Conservation (phyloP, 306 rosid genomes). For the Herpetospermum pedunculosum region DNA sequence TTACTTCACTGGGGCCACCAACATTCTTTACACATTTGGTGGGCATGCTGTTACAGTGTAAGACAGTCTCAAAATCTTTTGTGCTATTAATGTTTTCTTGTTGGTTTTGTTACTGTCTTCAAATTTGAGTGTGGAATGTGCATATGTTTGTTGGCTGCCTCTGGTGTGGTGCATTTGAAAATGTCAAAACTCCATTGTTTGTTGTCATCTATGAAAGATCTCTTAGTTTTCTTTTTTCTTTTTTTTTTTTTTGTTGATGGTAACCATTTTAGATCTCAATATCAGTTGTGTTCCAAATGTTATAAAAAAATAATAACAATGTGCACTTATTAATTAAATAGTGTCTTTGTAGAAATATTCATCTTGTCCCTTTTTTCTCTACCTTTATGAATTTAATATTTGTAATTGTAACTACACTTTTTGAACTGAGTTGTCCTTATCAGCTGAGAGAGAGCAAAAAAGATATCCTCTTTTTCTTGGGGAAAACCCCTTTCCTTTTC, state of each 20-base stretch:
- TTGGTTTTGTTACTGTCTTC: not conserved
- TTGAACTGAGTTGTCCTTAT: not conserved
- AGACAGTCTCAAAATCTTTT: constrained; percentile 24
- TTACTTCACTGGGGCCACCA: constrained; percentile 98
- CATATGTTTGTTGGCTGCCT: constrained; percentile 6
- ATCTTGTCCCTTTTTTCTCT: not conserved
- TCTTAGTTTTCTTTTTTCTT: not conserved
- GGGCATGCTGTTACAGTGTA: constrained; percentile 99
- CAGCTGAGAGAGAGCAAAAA: constrained; percentile 4
- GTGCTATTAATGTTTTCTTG: not conserved
- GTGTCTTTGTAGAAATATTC: not conserved
- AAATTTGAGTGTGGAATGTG: not conserved
- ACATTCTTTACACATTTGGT: constrained; percentile 99
- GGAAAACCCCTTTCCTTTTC: not conserved
- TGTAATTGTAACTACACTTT: not conserved
- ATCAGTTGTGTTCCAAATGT: not conserved
- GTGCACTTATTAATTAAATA: not conserved
- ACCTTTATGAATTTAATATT: constrained; percentile 8
- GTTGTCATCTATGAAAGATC: not conserved
- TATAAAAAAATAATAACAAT: not conserved
- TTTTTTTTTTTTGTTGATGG: not conserved
- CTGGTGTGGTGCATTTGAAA: not conserved
- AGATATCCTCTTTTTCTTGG: constrained; percentile 1
- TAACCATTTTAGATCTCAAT: not conserved
- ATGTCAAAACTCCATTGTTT: not conserved